Evolutionary conservation across 306 rosid genomes (phyloP).

Genomic region (Chamaecrista fasciculata): DNA sequence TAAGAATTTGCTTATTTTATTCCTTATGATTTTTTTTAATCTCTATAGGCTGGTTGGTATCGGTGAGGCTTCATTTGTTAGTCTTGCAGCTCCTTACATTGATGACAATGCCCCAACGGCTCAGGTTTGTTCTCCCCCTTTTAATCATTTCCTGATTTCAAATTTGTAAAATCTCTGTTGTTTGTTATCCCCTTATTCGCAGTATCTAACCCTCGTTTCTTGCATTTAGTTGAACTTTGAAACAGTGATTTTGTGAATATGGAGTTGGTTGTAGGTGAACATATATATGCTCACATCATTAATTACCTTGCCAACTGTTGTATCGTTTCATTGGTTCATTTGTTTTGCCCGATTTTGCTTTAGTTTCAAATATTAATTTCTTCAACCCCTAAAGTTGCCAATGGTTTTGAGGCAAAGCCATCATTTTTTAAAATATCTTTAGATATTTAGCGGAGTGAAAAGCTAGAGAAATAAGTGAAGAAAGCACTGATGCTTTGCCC

Average conservation of each 20-base stretch:
- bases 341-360: conserved; percentile 3
- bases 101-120: conserved; percentile 82
- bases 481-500: neutral
- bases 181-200: neutral
- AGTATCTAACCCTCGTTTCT: neutral
- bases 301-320: neutral
- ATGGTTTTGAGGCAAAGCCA: conserved; percentile 9
- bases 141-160: conserved; percentile 11
- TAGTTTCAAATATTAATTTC: neutral
- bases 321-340: too few relatives aligned
- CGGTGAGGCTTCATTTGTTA: conserved; percentile 92
- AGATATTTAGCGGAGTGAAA: neutral
- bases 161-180: conserved; percentile 17
- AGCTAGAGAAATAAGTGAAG: neutral
- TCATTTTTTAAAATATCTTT: neutral
- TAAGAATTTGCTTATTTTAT: conserved; percentile 1
- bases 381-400: neutral
- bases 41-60: conserved; percentile 74
- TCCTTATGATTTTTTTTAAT: conserved; percentile 17
- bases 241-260: conserved; percentile 1
- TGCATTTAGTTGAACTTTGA: neutral
- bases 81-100: conserved; percentile 95
- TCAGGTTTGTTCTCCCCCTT: conserved; percentile 48
- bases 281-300: neutral
- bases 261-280: neutral